phyloP scores from a whole-genome alignment of 73 alveolate species.

The Symbiodinium pilosum region DNA sequence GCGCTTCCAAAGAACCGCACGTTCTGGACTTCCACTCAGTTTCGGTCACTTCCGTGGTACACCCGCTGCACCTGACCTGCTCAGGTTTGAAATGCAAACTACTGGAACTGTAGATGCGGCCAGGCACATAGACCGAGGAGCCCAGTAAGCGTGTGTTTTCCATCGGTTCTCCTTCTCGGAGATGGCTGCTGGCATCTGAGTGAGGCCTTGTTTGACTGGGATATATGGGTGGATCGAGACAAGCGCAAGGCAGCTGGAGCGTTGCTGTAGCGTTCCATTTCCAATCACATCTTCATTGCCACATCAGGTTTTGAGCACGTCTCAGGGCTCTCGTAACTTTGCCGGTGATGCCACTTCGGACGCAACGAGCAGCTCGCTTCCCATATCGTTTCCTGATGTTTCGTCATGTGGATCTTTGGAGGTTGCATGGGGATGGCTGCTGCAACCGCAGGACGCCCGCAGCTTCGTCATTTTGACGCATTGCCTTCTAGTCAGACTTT shows the following conservation, averaged over 20 bases:
- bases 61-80: background rate
- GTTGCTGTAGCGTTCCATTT: background rate
- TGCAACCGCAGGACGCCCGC: constrained; percentile 53
- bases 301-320: constrained; percentile 57
- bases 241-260: background rate
- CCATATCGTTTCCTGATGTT: background rate
- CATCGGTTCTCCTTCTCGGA: background rate
- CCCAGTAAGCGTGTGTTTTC: background rate
- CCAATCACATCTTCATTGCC: background rate
- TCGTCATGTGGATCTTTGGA: background rate
- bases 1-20: constrained; percentile 53
- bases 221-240: constrained; percentile 58
- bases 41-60: background rate
- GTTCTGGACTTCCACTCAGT: constrained; percentile 1
- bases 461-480: too few relatives aligned
- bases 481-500: background rate
- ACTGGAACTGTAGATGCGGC: constrained; percentile 37
- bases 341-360: constrained; percentile 74
- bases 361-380: background rate
- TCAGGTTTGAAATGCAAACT: constrained; percentile 36
- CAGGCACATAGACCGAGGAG: background rate
- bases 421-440: constrained; percentile 93
- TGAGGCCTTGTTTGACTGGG: constrained; percentile 90
- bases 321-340: constrained; percentile 82
- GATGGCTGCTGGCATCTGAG: background rate